Percentiles rank a stretch among this genome's conserved stretches.
Evolutionary conservation across 2,329 filamentous ascomycete species (phyloP).

Genomic region (Penicillium hordei): DNA sequence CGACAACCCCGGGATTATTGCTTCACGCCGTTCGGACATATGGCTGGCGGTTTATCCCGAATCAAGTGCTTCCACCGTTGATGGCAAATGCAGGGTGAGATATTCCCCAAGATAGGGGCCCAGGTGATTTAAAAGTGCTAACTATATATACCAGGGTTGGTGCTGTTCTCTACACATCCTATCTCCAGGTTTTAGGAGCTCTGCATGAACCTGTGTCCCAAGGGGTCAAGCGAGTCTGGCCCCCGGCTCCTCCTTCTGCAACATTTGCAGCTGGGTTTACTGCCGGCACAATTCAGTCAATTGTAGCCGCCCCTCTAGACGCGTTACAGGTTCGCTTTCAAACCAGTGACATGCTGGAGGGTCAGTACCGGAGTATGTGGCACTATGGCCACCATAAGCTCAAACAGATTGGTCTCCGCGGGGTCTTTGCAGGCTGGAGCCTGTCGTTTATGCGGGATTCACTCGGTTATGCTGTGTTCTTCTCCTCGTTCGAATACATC

Average conservation of each 20-base stretch:
- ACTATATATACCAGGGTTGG: slow-evolving; percentile 49
- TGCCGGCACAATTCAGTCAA: slow-evolving; percentile 60
- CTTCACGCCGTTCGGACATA: slow-evolving; percentile 61
- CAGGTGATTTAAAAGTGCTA: not conserved
- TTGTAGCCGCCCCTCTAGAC: slow-evolving; percentile 63
- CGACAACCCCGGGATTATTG: slow-evolving; percentile 61
- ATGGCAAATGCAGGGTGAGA: slow-evolving; percentile 60
- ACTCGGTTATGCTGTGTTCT: slow-evolving; percentile 62
- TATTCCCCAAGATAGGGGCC: not conserved
- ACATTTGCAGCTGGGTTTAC: slow-evolving; percentile 61
- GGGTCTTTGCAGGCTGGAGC: slow-evolving; percentile 63
- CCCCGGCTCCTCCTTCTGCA: slow-evolving; percentile 53
- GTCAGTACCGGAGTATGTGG: slow-evolving; percentile 63
- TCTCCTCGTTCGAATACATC: slow-evolving; percentile 62
- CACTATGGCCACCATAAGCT: slow-evolving; percentile 60
- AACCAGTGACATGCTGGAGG: slow-evolving; percentile 58
- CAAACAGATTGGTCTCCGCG: slow-evolving; percentile 58
- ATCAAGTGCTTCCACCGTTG: slow-evolving; percentile 63
- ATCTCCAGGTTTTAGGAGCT: slow-evolving; percentile 59
- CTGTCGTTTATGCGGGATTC: slow-evolving; percentile 61
- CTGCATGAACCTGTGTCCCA: slow-evolving; percentile 60
- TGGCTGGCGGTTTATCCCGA: slow-evolving; percentile 64
- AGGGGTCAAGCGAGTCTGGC: slow-evolving; percentile 59
- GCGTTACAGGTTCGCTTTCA: slow-evolving; percentile 63
- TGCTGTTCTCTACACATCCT: slow-evolving; percentile 63